Base-by-base conservation (phyloP, 78 protist genomes). In the Blattamonas nauphoetae region DNA sequence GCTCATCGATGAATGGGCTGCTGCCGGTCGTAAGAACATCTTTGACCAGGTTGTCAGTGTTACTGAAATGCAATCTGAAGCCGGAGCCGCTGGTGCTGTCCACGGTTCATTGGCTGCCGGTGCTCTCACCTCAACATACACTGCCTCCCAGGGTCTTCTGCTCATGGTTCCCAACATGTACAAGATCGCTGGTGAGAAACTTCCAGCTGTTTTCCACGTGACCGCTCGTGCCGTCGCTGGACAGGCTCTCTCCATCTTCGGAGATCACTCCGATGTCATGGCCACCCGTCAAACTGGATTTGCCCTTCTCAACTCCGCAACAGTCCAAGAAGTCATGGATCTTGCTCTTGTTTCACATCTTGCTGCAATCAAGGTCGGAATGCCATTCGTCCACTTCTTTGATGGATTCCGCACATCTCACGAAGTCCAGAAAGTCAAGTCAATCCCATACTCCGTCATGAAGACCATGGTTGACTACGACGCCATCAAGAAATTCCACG, bases 141-240 rank as follows among this genome's bases (percentile, higher is more conserved):
- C 95, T n/a, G 85, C 91, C 5, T 91, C 93, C 33, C 95, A 93
- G 78, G 95, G 95, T 2, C 82, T 93, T n/a, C 77, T 93, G 44
- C 86, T 93, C 41, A 93, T 93, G 95, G 83, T 93, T 41, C 95
- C 95, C 46, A 91, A 91, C 88, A 88, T 93, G 90, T 93, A 90
- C 87, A 79, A 87, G 83, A 91, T 93, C 33, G 95, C 93, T 6
- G 95, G 95, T 5, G 95, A 92, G 82, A 36, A 44, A 32, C 0
- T 87, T 5, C 95, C 95, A 35, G 2, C 77, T 42, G 92, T 90
- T n/a, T 6, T 93, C 71, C 95, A 93, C 80, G 91, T 91, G 2
- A 33, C 94, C 21, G 89, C 93, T 21, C 88, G 95, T 35, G 35
- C 91, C 2, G 46, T 93, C 44, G 85, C 91, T 29, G 77, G 87